These are phyloP conservation scores for Globisporangium canariense DNA, from an alignment of 352 stramenopile species.

Conservation along the genomic window DNA sequence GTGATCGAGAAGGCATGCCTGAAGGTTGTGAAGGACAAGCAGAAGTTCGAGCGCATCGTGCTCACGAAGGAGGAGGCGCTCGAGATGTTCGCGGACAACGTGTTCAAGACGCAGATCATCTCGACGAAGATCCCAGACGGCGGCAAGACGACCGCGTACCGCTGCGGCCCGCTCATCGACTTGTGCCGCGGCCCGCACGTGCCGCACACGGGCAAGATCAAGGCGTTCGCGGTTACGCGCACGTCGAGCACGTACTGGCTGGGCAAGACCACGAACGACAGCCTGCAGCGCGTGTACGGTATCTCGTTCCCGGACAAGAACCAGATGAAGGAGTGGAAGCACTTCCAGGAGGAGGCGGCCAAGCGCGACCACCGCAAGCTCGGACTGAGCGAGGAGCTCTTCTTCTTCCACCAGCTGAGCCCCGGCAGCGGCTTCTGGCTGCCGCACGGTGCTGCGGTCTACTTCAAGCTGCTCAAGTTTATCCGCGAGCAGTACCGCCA, in stretches of 20 bases:
- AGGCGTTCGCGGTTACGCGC: slow-evolving; percentile 94
- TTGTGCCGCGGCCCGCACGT: slow-evolving; percentile 96
- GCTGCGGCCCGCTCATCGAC: slow-evolving; percentile 97
- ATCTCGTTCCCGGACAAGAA: slow-evolving; percentile 92
- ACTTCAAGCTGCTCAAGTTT: slow-evolving; percentile 93
- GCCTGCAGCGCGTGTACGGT: slow-evolving; percentile 96
- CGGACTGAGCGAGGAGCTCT: slow-evolving; percentile 94
- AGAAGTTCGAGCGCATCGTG: slow-evolving; percentile 97
- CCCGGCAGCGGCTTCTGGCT: slow-evolving; percentile 98
- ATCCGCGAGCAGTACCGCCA: slow-evolving; percentile 83
- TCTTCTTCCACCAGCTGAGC: slow-evolving; percentile 93
- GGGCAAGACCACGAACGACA: slow-evolving; percentile 52
- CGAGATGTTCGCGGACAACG: slow-evolving; percentile 98
- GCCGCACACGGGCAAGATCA: slow-evolving; percentile 95
- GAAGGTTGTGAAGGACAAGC: slow-evolving; percentile 96
- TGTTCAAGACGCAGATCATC: slow-evolving; percentile 98
- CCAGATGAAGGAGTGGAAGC: slow-evolving; percentile 85
- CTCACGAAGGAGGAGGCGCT: slow-evolving; percentile 98
- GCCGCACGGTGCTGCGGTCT: slow-evolving; percentile 96
- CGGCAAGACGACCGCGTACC: slow-evolving; percentile 94
- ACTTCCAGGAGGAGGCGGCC: slow-evolving; percentile 93
- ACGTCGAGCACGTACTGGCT: slow-evolving; percentile 89
- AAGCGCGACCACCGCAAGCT: slow-evolving; percentile 97
- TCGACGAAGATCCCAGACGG: slow-evolving; percentile 95
- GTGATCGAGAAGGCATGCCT: slow-evolving; percentile 90